Base-by-base conservation (phyloP, 78 protist species). In the Blattamonas nauphoetae region DNA sequence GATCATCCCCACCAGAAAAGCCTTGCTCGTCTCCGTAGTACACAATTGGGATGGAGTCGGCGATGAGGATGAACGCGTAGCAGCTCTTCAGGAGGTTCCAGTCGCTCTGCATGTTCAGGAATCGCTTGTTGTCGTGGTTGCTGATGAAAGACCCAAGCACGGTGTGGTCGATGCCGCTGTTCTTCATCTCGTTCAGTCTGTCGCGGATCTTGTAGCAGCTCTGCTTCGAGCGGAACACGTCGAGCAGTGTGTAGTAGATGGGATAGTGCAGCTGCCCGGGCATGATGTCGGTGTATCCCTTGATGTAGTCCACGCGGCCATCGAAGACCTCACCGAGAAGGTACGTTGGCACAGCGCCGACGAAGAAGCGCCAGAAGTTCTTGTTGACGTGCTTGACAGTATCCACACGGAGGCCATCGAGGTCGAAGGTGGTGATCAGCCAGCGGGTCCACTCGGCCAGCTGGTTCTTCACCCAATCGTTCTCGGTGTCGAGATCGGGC, bases 21-120 rank as follows among this genome's bases (percentile, higher is more conserved):
- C n/a, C n/a, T n/a, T n/a, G n/a, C n/a, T n/a, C n/a, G n/a, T 33
- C 34, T 32, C 91, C 91, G 79, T 89, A 89, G 11, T 89, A 89
- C 34, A 42, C 32, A n/a, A 89, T 2, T 41, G 91, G 91, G 2
- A 89, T 89, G n/a, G 42, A 78, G 3, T 21, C 71, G 38, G 43
- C 45, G 2, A 21, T 3, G 5, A 63, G 41, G 29, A 89, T 21
- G 79, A 45, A 89, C 2, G 86, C 3, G 32, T 84, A n/a, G 77
- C 88, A 86, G 79, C 6, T 4, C 2, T 29, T 32, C 77, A 35
- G 42, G 32, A 33, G 64, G 3, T 29, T 21, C 1, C 42, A 2
- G 80, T 84, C 88, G 32, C 44, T 35, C n/a, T n/a, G n/a, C 5
- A 89, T 1, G 81, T 84, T 84, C 32, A 86, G 63, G 11, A 88